phyloP scores from a whole-genome alignment of 179 eudicot species.

The Spergularia azorica region DNA sequence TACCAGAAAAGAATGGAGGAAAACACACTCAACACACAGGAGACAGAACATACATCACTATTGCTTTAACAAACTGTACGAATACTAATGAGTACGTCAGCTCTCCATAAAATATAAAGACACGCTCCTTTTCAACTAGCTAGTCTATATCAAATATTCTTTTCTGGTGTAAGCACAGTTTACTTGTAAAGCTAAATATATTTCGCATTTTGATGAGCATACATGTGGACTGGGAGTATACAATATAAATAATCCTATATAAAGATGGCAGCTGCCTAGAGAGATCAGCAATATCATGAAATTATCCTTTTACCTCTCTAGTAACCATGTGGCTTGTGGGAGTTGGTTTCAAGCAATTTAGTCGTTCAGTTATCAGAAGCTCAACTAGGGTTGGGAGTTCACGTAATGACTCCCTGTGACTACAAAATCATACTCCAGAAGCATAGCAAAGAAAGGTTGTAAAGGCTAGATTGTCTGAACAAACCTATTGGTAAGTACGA shows the following conservation, averaged over 20 bases:
- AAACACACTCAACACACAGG: background rate
- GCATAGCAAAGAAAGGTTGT: background rate
- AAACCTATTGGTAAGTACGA: conserved; percentile 85
- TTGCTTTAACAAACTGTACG: background rate
- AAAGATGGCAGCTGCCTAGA: background rate
- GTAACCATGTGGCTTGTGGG: background rate
- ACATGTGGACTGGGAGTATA: background rate
- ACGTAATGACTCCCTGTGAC: too few relatives aligned
- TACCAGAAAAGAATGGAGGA: background rate
- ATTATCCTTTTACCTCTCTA: background rate
- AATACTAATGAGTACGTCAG: background rate
- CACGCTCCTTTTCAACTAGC: too few relatives aligned
- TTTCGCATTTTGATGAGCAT: background rate
- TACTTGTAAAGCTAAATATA: background rate
- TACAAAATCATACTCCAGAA: background rate
- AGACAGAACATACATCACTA: background rate
- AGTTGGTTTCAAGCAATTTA: background rate
- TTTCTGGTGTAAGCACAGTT: background rate
- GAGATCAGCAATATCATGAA: background rate
- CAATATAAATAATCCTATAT: background rate
- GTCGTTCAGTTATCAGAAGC: background rate
- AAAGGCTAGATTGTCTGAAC: conserved; percentile 10
- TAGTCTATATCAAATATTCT: too few relatives aligned
- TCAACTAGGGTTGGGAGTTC: too few relatives aligned
- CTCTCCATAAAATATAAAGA: background rate